phyloP scores from a whole-genome alignment of 768 basidiomycete species.

The Cyclocybe cylindracea region DNA sequence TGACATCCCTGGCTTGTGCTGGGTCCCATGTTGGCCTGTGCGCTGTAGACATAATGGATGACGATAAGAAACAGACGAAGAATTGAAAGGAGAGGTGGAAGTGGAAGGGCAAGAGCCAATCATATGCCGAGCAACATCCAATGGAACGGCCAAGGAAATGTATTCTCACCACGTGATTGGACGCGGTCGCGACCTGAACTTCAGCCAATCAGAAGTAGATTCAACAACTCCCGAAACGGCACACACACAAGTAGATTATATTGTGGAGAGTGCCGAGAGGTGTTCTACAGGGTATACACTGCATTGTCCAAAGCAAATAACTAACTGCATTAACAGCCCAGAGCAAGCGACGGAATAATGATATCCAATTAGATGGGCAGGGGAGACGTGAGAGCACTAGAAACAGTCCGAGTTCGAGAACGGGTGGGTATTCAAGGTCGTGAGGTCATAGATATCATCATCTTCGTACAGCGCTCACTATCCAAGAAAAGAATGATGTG shows the following conservation, averaged over 20 bases:
- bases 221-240: background rate
- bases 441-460: constrained; percentile 12
- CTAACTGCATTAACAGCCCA: constrained; percentile 8
- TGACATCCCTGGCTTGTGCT: constrained; percentile 90
- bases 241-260: background rate
- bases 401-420: background rate
- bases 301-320: constrained; percentile 9
- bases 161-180: constrained; percentile 15
- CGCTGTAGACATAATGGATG: constrained; percentile 74
- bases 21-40: constrained; percentile 98
- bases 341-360: constrained; percentile 9
- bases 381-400: constrained; percentile 1
- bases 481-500: background rate
- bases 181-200: background rate
- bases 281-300: constrained; percentile 2
- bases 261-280: background rate
- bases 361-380: constrained; percentile 1
- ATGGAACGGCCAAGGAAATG: constrained; percentile 1
- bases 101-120: background rate
- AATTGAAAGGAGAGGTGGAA: background rate
- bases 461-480: constrained; percentile 1
- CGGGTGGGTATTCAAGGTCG: constrained; percentile 3
- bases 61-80: constrained; percentile 1
- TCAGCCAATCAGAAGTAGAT: too few relatives aligned
- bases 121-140: background rate